These are phyloP conservation scores for Huntiella savannae DNA, from an alignment of 2,329 filamentous ascomycete species.

Conservation along the genomic window DNA sequence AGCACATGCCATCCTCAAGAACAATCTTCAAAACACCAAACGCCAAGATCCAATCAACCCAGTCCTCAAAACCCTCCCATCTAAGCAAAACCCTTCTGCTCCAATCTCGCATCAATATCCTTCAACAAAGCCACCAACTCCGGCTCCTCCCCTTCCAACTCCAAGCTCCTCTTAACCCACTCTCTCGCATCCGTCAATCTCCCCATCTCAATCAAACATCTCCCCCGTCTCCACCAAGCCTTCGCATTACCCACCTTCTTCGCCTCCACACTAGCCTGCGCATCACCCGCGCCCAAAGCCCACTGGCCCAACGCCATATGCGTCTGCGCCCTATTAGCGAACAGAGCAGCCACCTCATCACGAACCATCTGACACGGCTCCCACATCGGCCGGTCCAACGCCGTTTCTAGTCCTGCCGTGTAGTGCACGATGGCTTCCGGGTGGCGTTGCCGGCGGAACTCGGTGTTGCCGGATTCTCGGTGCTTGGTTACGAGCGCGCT, in stretches of 20 bases:
- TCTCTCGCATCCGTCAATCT: slow-evolving; percentile 61
- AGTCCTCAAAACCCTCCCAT: neutral
- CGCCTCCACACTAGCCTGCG: slow-evolving; percentile 71
- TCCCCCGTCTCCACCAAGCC: slow-evolving; percentile 79
- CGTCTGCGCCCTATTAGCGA: slow-evolving; percentile 77
- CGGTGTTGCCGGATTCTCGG: slow-evolving; percentile 66
- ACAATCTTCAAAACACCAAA: neutral
- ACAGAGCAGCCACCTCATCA: slow-evolving; percentile 65
- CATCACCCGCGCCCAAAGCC: slow-evolving; percentile 75
- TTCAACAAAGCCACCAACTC: slow-evolving; percentile 44
- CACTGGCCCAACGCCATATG: slow-evolving; percentile 67
- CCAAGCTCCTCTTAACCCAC: slow-evolving; percentile 59
- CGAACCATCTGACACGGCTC: slow-evolving; percentile 67
- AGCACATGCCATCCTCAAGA: neutral
- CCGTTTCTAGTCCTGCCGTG: slow-evolving; percentile 78
- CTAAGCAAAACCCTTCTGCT: slow-evolving; percentile 16
- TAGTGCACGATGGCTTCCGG: slow-evolving; percentile 65
- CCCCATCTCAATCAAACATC: slow-evolving; percentile 81
- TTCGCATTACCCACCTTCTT: slow-evolving; percentile 78
- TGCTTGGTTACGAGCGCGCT: slow-evolving; percentile 76
- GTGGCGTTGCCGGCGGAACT: slow-evolving; percentile 61
- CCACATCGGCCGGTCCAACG: slow-evolving; percentile 62
- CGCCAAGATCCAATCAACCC: neutral
- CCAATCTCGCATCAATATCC: slow-evolving; percentile 35
- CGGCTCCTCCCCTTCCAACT: slow-evolving; percentile 58